Percentiles rank a stretch among this genome's conserved stretches.
These are phyloP conservation scores for Teunomyces barrocoloradensis DNA, from an alignment of 805 yeast genomes.

Conservation along the genomic window DNA sequence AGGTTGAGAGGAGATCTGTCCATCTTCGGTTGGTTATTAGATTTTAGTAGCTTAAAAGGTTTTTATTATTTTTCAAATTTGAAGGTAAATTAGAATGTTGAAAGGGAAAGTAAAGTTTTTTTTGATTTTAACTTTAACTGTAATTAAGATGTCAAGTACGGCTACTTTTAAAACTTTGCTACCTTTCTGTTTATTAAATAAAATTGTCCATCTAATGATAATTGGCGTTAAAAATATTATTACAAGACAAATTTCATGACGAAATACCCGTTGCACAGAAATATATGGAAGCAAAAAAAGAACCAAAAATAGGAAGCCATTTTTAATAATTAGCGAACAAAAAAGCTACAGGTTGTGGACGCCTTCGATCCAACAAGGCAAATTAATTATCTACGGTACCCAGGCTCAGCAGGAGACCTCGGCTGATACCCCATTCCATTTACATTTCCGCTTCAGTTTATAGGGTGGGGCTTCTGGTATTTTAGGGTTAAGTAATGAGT, in stretches of 20 bases:
- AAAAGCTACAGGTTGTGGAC: too few species aligned
- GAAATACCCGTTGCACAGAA: background rate
- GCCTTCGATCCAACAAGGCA: background rate
- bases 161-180: background rate
- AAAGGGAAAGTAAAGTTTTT: background rate
- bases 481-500: background rate
- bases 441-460: too few species aligned
- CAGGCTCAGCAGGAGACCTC: background rate
- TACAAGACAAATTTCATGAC: constrained; percentile 1
- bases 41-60: too few species aligned
- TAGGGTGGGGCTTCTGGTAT: background rate
- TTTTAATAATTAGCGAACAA: too few species aligned
- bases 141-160: background rate
- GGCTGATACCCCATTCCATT: background rate
- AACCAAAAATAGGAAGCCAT: background rate
- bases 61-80: background rate
- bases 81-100: background rate
- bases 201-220: background rate
- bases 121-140: background rate
- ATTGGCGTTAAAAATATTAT: background rate
- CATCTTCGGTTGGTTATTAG: background rate
- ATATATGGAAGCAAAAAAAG: background rate
- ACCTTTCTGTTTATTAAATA: constrained; percentile 1
- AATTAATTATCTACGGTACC: background rate
- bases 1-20: background rate